phyloP scores from a whole-genome alignment of 2,329 filamentous ascomycete species.

The Pseudocercospora macadamiae region DNA sequence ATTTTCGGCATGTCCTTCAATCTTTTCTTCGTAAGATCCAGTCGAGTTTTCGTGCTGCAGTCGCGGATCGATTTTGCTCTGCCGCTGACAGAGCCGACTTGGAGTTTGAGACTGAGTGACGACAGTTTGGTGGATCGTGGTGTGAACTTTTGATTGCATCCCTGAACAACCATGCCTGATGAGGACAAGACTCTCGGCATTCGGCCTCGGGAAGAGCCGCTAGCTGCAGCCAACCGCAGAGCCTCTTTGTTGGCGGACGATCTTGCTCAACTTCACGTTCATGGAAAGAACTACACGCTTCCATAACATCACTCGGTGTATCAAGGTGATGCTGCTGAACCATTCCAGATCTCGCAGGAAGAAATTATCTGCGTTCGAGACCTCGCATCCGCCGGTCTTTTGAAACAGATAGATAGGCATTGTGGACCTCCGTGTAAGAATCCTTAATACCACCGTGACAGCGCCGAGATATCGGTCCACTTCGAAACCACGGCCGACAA shows the following conservation, averaged over 20 bases:
- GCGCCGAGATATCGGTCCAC: conserved; percentile 23
- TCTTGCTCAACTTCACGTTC: neutral
- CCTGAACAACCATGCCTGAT: neutral
- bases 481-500: conserved; percentile 8
- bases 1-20: neutral
- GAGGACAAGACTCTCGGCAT: neutral
- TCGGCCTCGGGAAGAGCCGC: neutral
- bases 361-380: neutral
- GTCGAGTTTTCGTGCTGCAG: neutral
- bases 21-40: neutral
- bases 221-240: neutral
- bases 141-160: conserved; percentile 4
- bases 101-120: neutral
- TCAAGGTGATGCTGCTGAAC: too few species aligned
- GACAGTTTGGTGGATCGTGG: conserved; percentile 2
- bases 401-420: neutral
- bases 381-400: neutral
- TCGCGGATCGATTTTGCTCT: conserved; percentile 1
- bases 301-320: too few species aligned
- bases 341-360: too few species aligned
- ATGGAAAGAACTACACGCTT: too few species aligned
- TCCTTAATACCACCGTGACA: conserved; percentile 17
- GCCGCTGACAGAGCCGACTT: neutral
- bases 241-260: neutral
- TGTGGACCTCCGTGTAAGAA: conserved; percentile 8